Base-by-base conservation (phyloP, 306 rosid genomes). In the Inga laurina region DNA sequence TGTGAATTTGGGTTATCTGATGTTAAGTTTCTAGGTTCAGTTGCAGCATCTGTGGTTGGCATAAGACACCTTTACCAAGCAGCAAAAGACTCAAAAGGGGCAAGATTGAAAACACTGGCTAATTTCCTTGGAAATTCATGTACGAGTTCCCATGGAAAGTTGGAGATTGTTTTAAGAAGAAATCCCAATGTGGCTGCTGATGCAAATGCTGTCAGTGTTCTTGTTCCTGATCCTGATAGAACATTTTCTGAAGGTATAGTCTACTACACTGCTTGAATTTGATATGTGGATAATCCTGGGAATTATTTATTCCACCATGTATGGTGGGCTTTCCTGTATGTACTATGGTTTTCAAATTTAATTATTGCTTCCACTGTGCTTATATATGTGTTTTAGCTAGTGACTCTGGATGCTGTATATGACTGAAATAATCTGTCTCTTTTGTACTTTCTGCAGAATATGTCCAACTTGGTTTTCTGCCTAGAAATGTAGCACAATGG, bases 391-490 rank as follows among this genome's bases (percentile, higher is more conserved):
- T 52, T 84, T 83, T 87, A 67, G 37, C 70, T 64, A 52, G n/a
- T 72, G 74, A 76, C 1, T 79, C 37, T 80, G 66, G 71, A 68
- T 62, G 77, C 72, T 78, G 74, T 70, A 41, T 21, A 81, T 78
- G 54, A 75, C 77, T 41, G 80, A 81, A 62, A 71, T 78, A 59
- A 8, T 82, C 52, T 79, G 18, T 61, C 54, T 67, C 4, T 24
- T 80, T 80, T 70, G 32, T 43, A 75, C 84, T 83, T 83, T 74
- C 30, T 54, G 46, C 62, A 90, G 97, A 90, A 59, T 85, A 41
- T 75, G 89, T 93, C 77, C 97, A 86, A 77, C 95, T 93, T 51
- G 97, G 97, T 45, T 93, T 93, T 83, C 86, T 93, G 61, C 93
- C 97, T 22, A 93, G 92, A 84, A 82, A 84, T 81, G 82, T 90